Evolutionary conservation across 352 stramenopile genomes (phyloP).

Genomic region (Peronospora farinosa): DNA sequence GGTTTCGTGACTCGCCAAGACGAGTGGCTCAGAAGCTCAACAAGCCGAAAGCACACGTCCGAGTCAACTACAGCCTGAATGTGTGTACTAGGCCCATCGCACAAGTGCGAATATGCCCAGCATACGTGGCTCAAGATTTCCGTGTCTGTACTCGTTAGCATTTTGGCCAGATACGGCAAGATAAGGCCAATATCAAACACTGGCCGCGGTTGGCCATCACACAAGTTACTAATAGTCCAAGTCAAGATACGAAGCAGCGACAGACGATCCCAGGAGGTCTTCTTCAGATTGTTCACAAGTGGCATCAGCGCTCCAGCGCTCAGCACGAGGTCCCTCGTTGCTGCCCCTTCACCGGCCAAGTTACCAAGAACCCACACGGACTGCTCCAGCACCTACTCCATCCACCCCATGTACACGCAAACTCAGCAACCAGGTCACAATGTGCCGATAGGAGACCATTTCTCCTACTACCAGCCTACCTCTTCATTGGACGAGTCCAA

Average conservation of each 20-base stretch:
- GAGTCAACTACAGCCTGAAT: conserved; percentile 93
- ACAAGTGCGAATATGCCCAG: conserved; percentile 96
- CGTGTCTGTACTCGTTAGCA: conserved; percentile 91
- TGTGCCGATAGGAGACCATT: conserved; percentile 17
- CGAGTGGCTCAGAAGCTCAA: conserved; percentile 89
- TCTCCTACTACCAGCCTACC: conserved; percentile 34
- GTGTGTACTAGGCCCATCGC: conserved; percentile 93
- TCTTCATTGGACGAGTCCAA: conserved; percentile 89
- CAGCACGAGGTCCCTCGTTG: conserved; percentile 84
- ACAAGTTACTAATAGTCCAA: conserved; percentile 91
- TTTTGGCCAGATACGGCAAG: conserved; percentile 79
- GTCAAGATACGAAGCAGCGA: conserved; percentile 88
- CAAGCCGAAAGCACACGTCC: conserved; percentile 85
- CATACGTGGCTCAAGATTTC: conserved; percentile 94
- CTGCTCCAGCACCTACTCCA: conserved; percentile 85
- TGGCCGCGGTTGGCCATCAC: conserved; percentile 85
- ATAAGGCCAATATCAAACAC: conserved; percentile 88
- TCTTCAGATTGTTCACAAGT: conserved; percentile 86
- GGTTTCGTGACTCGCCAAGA: conserved; percentile 96
- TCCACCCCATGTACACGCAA: conserved; percentile 20
- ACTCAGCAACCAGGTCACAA: conserved; percentile 28
- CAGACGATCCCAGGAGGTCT: conserved; percentile 72
- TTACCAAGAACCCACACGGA: conserved; percentile 92
- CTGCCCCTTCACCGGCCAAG: conserved; percentile 84
- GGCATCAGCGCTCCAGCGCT: conserved; percentile 76